Percentiles rank a stretch among this genome's conserved stretches.
phyloP scores from a whole-genome alignment of 2,329 filamentous ascomycete species.

The Pyrenophora tritici-repentis region DNA sequence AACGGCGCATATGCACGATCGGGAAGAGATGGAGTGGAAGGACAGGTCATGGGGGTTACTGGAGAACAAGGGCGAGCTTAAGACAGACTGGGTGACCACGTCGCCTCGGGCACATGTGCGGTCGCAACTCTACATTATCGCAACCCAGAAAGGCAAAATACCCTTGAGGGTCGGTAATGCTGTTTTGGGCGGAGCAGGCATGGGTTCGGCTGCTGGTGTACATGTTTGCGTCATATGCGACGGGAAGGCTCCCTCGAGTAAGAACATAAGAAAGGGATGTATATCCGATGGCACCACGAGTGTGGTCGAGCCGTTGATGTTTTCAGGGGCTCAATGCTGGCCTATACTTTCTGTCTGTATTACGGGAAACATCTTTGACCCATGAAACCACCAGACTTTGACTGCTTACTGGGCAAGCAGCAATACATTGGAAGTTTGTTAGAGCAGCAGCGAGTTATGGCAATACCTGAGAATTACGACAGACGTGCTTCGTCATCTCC shows the following conservation, averaged over 20 bases:
- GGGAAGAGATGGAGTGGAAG: constrained; percentile 66
- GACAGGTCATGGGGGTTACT: constrained; percentile 67
- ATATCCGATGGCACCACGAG: neutral
- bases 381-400: too few species aligned
- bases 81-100: constrained; percentile 62
- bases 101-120: constrained; percentile 49
- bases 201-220: constrained; percentile 58
- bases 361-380: too few species aligned
- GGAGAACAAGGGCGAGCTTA: constrained; percentile 60
- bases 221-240: constrained; percentile 24
- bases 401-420: too few species aligned
- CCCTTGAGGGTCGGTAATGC: constrained; percentile 45
- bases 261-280: neutral
- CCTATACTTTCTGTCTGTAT: too few species aligned
- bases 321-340: neutral
- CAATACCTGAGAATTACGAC: too few species aligned
- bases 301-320: neutral
- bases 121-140: constrained; percentile 40
- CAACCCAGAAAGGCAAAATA: constrained; percentile 34
- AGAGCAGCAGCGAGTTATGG: too few species aligned
- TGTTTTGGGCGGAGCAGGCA: constrained; percentile 52
- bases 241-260: constrained; percentile 22
- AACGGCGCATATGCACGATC: constrained; percentile 58
- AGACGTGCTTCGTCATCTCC: too few species aligned
- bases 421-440: too few species aligned